Base-by-base conservation (phyloP, 2,329 filamentous ascomycete genomes). In the Diaporthe caulivora region DNA sequence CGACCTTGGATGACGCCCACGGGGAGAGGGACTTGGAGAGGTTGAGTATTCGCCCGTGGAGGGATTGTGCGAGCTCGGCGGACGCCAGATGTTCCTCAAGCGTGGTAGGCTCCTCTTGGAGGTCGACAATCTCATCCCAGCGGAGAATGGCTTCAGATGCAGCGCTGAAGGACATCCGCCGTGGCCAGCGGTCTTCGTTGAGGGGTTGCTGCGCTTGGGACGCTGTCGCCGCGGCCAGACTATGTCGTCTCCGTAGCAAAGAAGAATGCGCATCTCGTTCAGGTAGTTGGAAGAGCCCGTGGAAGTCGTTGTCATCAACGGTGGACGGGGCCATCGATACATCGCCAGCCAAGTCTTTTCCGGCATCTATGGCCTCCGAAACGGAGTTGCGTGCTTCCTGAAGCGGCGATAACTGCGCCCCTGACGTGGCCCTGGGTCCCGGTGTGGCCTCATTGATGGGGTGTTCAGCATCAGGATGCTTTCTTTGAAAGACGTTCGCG, bases 111-210 rank as follows among this genome's bases (percentile, higher is more conserved):
- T 54, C 55, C 13, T 58, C 72, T 31, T 72, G 44, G 2, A 87
- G 75, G 71, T 84, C 83, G 5, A 85, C 81, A 34, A 92, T 81
- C 62, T 89, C 87, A 7, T 89, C 84, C 93, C 93, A 95, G 21
- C 84, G 86, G 1, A 95, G 83, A 10, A 95, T 84, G n/a, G 91
- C 93, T 74, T 95, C 92, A 82, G 94, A 93, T 1, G 92, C 93
- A 57, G 92, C 88, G 73, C 92, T 91, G 80, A 95, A 95, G 5
- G 93, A 95, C 76, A 95, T 86, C 55, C 93, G 89, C 1, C 93
- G 90, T 1, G 93, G 90, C 89, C 92, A 94, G 72, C 89, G 89
- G 37, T 87, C 86, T 75, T 93, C 91, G 74, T 90, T 87, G 1
- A 85, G 81, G 9, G 75, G 76, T 1, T 72, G 82, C 69, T 77